A percentile compares a stretch with the other conserved stretches of the same genome.
These are phyloP conservation scores for Penicillium arizonense DNA, from an alignment of 495 filamentous ascomycete genomes.

Conservation along the genomic window DNA sequence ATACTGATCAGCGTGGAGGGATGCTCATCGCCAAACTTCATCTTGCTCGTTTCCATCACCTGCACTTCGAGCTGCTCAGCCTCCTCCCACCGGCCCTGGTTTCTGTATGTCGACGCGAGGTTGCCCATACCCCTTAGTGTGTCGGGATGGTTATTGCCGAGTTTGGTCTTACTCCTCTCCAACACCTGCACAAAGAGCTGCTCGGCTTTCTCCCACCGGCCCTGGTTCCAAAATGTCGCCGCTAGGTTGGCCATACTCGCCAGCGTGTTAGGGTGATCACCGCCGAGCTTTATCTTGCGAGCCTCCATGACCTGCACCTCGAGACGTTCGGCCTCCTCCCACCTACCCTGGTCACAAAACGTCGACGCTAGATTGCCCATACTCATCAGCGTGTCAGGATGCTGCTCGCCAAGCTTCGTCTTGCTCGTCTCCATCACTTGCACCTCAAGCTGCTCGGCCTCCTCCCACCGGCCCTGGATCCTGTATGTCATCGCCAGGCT, in stretches of 20 bases:
- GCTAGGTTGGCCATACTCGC: too few species aligned
- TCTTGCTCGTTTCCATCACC: background rate
- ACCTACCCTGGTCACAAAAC: background rate
- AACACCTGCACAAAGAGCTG: background rate
- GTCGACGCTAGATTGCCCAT: background rate
- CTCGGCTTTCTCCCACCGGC: too few species aligned
- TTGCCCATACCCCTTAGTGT: background rate
- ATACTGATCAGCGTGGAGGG: slow-evolving; percentile 4
- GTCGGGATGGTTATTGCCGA: background rate
- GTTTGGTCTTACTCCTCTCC: background rate
- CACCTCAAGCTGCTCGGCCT: background rate
- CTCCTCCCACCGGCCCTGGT: background rate
- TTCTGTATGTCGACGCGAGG: background rate
- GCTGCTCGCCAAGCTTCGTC: too few species aligned
- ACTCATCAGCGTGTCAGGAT: background rate
- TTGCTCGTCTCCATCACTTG: too few species aligned
- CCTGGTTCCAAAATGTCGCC: too few species aligned
- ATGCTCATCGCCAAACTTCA: slow-evolving; percentile 2
- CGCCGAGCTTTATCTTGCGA: too few species aligned
- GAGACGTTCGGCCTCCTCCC: background rate
- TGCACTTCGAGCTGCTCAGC: background rate
- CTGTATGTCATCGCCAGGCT: too few species aligned
- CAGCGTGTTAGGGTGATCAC: too few species aligned
- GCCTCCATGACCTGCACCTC: too few species aligned
- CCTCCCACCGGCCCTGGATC: too few species aligned